Conservation (phyloP, 1,139 yeast genomes). For the Diutina siamensis region DNA sequence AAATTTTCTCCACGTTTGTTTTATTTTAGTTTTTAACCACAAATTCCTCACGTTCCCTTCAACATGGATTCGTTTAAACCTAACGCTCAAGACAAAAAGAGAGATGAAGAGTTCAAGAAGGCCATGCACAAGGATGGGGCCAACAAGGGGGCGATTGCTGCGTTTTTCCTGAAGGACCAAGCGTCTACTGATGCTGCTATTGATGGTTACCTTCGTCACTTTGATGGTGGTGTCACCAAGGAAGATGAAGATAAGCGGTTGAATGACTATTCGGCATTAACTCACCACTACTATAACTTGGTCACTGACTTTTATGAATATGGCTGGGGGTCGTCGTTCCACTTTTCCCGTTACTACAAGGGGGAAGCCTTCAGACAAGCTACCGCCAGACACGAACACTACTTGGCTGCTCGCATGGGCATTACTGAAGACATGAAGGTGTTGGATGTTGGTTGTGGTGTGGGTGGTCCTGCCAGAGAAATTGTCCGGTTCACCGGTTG, state of each 20-base stretch:
- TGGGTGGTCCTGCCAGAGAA: conserved; percentile 98
- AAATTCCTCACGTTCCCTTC: no score
- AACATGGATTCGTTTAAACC: background rate
- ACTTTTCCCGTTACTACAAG: conserved; percentile 83
- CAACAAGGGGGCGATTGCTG: conserved; percentile 59
- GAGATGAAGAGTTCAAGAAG: conserved; percentile 58
- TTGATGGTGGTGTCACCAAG: conserved; percentile 84
- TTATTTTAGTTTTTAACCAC: no score
- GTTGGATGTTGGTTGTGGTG: conserved; percentile 98
- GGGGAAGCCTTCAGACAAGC: conserved; percentile 95
- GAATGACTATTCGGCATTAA: conserved; percentile 76
- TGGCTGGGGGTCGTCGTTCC: conserved; percentile 99
- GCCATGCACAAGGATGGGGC: conserved; percentile 78
- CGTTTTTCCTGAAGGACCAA: conserved; percentile 63
- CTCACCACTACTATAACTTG: conserved; percentile 92
- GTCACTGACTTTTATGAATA: conserved; percentile 94
- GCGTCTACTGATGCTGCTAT: conserved; percentile 77
- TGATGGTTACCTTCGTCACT: conserved; percentile 87
- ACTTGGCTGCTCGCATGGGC: conserved; percentile 78
- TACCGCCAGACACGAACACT: conserved; percentile 96
- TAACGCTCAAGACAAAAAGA: background rate
- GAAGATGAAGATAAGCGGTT: conserved; percentile 67
- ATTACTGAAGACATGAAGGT: conserved; percentile 74
- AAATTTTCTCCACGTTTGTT: no score
- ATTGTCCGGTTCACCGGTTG: conserved; percentile 86